Conservation (phyloP, 2,329 filamentous ascomycete species). For the Trichoderma breve region DNA sequence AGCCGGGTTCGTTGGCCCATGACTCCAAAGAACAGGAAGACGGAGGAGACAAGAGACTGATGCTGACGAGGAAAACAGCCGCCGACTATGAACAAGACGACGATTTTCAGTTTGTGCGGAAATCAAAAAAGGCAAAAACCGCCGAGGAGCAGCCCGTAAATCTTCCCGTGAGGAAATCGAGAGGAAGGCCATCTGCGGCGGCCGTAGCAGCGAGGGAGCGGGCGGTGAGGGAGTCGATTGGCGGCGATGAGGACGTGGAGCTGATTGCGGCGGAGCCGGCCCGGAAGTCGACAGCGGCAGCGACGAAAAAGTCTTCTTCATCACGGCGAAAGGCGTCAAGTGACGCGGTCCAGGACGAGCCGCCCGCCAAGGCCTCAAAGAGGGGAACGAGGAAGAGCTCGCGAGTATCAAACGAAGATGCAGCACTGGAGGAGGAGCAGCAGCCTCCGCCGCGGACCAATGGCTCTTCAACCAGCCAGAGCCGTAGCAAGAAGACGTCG, state of each 20-base stretch:
- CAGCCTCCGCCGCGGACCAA: conserved; percentile 26
- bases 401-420: conserved; percentile 43
- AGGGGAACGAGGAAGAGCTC: conserved; percentile 44
- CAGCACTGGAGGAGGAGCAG: conserved; percentile 29
- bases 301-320: conserved; percentile 24
- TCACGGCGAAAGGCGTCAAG: conserved; percentile 40
- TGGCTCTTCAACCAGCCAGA: conserved; percentile 28
- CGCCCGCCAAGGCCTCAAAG: conserved; percentile 39
- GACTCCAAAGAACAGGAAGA: not conserved
- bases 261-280: not conserved
- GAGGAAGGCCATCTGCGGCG: conserved; percentile 29
- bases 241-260: conserved; percentile 33
- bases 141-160: conserved; percentile 45
- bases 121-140: conserved; percentile 63
- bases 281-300: not conserved
- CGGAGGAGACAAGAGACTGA: not conserved
- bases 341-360: conserved; percentile 39
- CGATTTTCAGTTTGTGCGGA: conserved; percentile 72
- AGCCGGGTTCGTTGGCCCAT: conserved; percentile 52
- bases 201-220: conserved; percentile 34
- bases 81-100: conserved; percentile 68
- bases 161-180: conserved; percentile 44
- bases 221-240: conserved; percentile 33
- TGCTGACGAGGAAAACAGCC: conserved; percentile 32
- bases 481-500: conserved; percentile 24